A percentile compares a stretch with the other conserved stretches of the same genome.
Evolutionary conservation across 139 green algal species (phyloP).

Genomic region (Haematococcus sp.): DNA sequence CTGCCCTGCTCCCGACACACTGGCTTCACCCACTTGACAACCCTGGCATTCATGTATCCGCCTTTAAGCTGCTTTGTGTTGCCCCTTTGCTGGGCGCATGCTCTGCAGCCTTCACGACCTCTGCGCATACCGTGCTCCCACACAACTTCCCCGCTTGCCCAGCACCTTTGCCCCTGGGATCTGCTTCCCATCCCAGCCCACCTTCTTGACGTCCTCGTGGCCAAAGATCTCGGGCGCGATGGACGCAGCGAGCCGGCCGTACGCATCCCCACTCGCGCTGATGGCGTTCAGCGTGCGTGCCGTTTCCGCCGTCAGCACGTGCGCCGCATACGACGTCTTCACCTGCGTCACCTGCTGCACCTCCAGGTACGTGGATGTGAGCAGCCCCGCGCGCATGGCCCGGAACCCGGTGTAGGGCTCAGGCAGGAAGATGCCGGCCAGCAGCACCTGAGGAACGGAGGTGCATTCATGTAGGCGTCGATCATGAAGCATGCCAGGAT

Average conservation of each 20-base stretch:
- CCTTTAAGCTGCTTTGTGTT: too few species aligned
- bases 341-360: constrained; percentile 34
- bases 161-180: too few species aligned
- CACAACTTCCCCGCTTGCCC: too few species aligned
- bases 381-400: constrained; percentile 74
- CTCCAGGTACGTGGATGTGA: constrained; percentile 91
- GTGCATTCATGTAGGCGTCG: too few species aligned
- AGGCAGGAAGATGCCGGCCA: constrained; percentile 92
- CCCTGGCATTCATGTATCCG: too few species aligned
- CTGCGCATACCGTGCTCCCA: too few species aligned
- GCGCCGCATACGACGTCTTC: constrained; percentile 56
- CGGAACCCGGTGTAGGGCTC: constrained; percentile 83
- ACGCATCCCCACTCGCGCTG: constrained; percentile 66
- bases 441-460: constrained; percentile 54
- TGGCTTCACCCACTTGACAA: too few species aligned
- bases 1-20: too few species aligned
- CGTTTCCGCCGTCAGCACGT: constrained; percentile 32
- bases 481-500: too few species aligned
- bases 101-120: too few species aligned
- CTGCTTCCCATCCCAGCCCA: constrained; percentile 14
- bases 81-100: too few species aligned
- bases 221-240: constrained; percentile 94
- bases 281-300: not conserved
- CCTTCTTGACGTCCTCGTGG: constrained; percentile 94
- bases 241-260: constrained; percentile 70